phyloP scores from a whole-genome alignment of 2,329 filamentous ascomycete genomes.

The Bipolaris bicolor region DNA sequence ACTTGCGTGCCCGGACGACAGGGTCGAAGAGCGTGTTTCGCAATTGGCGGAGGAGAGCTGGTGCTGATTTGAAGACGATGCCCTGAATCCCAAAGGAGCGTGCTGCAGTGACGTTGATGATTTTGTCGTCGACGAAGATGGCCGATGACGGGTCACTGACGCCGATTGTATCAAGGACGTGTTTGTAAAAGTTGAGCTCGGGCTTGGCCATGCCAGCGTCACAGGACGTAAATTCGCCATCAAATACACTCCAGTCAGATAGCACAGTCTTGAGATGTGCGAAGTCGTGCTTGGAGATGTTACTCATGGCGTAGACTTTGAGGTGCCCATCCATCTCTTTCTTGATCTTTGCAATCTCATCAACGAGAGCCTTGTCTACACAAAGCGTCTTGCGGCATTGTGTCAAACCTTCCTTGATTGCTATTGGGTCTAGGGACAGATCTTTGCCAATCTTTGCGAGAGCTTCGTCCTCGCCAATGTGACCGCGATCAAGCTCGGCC shows the following conservation, averaged over 20 bases:
- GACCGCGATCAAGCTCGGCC: constrained; percentile 36
- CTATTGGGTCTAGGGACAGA: constrained; percentile 27
- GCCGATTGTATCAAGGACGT: constrained; percentile 35
- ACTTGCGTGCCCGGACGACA: constrained; percentile 24
- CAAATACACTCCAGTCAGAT: constrained; percentile 43
- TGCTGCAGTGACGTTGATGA: constrained; percentile 17
- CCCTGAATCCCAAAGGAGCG: constrained; percentile 38
- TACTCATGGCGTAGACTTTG: constrained; percentile 44
- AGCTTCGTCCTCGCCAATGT: constrained; percentile 29
- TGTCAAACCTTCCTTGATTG: constrained; percentile 36
- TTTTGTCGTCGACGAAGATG: constrained; percentile 42
- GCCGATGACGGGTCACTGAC: constrained; percentile 17
- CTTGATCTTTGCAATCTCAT: constrained; percentile 26
- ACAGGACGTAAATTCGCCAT: constrained; percentile 45
- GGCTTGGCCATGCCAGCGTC: constrained; percentile 47
- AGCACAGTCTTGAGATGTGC: constrained; percentile 28
- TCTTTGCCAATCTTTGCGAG: constrained; percentile 21
- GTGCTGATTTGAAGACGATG: constrained; percentile 28
- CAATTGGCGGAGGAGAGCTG: constrained; percentile 16
- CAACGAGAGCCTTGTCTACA: constrained; percentile 29
- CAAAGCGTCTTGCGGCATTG: constrained; percentile 38
- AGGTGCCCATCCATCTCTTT: constrained; percentile 16
- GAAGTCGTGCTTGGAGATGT: constrained; percentile 39
- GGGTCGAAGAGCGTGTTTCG: constrained; percentile 29
- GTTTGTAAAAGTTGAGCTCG: constrained; percentile 40